Evolutionary conservation across 805 yeast genomes (phyloP).

Genomic region (Saturnispora hagleri): DNA sequence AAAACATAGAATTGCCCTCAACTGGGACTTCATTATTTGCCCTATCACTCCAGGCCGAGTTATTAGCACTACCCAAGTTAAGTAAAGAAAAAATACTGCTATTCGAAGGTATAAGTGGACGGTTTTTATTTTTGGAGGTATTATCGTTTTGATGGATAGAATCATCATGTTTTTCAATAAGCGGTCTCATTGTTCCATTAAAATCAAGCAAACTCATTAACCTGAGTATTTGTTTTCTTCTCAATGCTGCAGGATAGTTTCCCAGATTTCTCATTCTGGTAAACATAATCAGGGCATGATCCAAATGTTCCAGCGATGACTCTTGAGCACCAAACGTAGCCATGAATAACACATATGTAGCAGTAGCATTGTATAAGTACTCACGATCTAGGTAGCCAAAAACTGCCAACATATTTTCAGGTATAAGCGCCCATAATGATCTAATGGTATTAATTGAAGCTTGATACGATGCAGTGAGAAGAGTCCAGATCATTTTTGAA

Average conservation of each 20-base stretch:
- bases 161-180: not conserved
- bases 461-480: conserved; percentile 69
- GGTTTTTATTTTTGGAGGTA: conserved; percentile 30
- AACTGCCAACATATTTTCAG: conserved; percentile 73
- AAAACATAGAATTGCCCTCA: conserved; percentile 10
- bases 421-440: conserved; percentile 64
- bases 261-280: conserved; percentile 71
- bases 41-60: not conserved
- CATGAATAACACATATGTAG: conserved; percentile 62
- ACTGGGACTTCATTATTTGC: not conserved
- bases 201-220: conserved; percentile 59
- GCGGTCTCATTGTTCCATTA: conserved; percentile 51
- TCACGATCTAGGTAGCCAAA: conserved; percentile 87
- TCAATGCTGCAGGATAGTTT: conserved; percentile 68
- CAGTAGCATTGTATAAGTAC: conserved; percentile 67
- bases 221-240: conserved; percentile 63
- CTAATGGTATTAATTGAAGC: conserved; percentile 71
- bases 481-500: conserved; percentile 57
- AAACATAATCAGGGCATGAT: conserved; percentile 60
- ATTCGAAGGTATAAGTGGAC: conserved; percentile 20
- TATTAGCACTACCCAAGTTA: not conserved
- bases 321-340: conserved; percentile 78
- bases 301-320: conserved; percentile 60
- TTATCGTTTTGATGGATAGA: not conserved
- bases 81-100: not conserved